phyloP scores from a whole-genome alignment of 116 monocot genomes.

The Thalassia testudinum region DNA sequence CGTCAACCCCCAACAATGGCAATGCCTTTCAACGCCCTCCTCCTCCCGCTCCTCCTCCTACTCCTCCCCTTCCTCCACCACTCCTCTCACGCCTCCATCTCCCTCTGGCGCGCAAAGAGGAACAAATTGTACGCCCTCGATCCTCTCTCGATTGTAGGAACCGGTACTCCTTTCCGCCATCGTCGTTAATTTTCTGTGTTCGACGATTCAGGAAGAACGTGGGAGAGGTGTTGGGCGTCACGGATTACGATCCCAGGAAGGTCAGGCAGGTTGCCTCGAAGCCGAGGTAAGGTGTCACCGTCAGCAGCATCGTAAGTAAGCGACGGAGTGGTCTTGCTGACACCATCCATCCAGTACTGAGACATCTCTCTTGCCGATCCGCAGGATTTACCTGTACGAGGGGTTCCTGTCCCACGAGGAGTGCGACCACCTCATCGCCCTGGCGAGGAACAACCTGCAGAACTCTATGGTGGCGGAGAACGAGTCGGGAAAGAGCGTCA shows the following conservation, averaged over 20 bases:
- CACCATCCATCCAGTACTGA: too few relatives aligned
- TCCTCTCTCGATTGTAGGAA: background rate
- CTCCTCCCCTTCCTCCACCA: background rate
- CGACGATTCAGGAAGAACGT: background rate
- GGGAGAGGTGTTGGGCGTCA: background rate
- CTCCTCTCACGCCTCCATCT: too few relatives aligned
- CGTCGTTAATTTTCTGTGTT: background rate
- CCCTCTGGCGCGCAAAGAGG: too few relatives aligned
- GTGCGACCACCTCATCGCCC: constrained; percentile 17
- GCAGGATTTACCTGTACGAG: constrained; percentile 58
- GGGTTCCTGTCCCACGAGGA: constrained; percentile 59
- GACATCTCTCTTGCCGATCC: background rate
- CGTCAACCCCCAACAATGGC: too few relatives aligned
- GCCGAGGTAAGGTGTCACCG: constrained; percentile 20
- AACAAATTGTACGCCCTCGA: background rate
- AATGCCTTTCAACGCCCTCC: too few relatives aligned
- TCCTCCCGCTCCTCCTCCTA: background rate
- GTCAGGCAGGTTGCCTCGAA: constrained; percentile 70
- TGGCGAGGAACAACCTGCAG: constrained; percentile 72
- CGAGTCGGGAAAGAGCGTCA: constrained; percentile 61
- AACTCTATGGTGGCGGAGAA: constrained; percentile 73
- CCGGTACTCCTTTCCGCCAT: background rate
- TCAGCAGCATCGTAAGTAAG: background rate
- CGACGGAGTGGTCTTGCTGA: too few relatives aligned
- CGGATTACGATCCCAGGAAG: constrained; percentile 36